phyloP scores from a whole-genome alignment of 805 yeast species.

The Candida awuae region DNA sequence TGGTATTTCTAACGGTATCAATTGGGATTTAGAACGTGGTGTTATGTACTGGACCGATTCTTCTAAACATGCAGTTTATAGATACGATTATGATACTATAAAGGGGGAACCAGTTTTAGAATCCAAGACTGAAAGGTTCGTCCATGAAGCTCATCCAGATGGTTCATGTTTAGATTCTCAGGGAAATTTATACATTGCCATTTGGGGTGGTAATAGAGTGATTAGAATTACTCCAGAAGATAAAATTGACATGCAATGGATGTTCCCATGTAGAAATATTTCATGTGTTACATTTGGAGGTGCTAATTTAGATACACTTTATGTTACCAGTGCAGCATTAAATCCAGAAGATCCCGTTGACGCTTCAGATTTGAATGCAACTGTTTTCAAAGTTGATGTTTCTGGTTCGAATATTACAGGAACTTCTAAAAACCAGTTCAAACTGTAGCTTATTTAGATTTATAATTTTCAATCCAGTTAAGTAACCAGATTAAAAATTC shows the following conservation, averaged over 20 bases:
- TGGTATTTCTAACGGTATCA: slow-evolving; percentile 66
- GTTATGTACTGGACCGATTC: slow-evolving; percentile 50
- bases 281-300: slow-evolving; percentile 72
- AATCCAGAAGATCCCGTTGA: slow-evolving; percentile 24
- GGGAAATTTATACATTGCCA: slow-evolving; percentile 55
- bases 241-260: slow-evolving; percentile 39
- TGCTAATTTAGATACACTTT: slow-evolving; percentile 44
- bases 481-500: slow-evolving; percentile 37
- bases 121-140: slow-evolving; percentile 34
- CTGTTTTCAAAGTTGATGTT: slow-evolving; percentile 40
- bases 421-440: slow-evolving; percentile 20
- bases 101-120: slow-evolving; percentile 28
- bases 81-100: slow-evolving; percentile 35
- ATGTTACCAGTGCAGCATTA: slow-evolving; percentile 59
- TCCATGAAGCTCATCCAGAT: slow-evolving; percentile 50
- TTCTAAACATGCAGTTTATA: slow-evolving; percentile 37
- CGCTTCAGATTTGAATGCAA: slow-evolving; percentile 49
- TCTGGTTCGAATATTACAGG: slow-evolving; percentile 29
- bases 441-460: not conserved
- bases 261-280: slow-evolving; percentile 51
- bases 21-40: slow-evolving; percentile 36
- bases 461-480: slow-evolving; percentile 10
- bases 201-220: slow-evolving; percentile 54
- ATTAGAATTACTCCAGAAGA: slow-evolving; percentile 47
- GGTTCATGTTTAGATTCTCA: slow-evolving; percentile 57